Evolutionary conservation across 139 green algal species (phyloP), one percentile per base, ranked within the genome.

Genomic region (Zygnema circumcarinatum): DNA sequence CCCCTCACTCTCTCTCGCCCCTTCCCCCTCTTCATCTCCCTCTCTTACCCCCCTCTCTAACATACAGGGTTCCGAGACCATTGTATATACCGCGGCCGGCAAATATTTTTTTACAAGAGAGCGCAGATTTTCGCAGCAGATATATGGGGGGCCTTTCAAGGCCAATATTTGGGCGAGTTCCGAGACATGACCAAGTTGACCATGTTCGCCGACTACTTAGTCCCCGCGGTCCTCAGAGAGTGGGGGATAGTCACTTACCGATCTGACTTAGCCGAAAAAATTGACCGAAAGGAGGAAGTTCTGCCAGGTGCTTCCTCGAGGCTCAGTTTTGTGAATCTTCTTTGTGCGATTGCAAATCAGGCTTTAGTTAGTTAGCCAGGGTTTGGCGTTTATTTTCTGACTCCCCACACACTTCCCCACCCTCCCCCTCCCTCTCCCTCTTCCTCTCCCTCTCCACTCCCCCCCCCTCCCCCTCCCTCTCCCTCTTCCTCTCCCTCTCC

Each of bases 81-180:
- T 54, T 74, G 87, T 0, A 85, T 97, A 0, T 97, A 97, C 93
- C 88, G 81, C n/a, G 90, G 92, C 20, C 62, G 74, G 56, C 95
- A 98, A 92, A 92, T 98, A 0, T 96, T 96, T 73, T 92, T 98
- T 41, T 98, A 97, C 90, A 99, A 99, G 92, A 92, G 96, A 0
- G 96, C 96, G 0, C 96, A 99, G 80, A 99, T 99, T 74, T 98
- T 98, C 73, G 96, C 94, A 11, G 96, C 81, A 0, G 96, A 99
- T 76, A 54, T 99, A 40, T 98, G 92, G 83, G 96, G 96, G 3
- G 93, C 94, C 0, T 98, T 98, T 67, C 38, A 90, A 2, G 96
- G 96, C 31, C 1, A 76, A 7, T 95, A 94, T 1, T 79, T 96
- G 3, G 96, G 95, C 1, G 31, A 36, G 22, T 97, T 98, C 79